A percentile compares a stretch with the other conserved stretches of the same genome.
Conservation (phyloP, 805 yeast genomes). For the Schwanniomyces pseudopolymorphus region DNA sequence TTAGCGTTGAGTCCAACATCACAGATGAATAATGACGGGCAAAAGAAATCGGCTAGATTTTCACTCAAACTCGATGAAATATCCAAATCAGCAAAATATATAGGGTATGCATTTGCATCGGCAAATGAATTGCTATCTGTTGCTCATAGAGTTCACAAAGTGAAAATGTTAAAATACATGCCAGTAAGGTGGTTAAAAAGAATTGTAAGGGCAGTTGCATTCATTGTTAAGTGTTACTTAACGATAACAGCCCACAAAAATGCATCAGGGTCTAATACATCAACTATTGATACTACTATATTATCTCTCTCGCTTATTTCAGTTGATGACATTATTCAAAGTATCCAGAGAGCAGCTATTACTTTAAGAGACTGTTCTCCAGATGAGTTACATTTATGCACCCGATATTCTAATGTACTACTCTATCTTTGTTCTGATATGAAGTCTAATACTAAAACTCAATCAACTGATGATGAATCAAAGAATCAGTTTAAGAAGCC, state of each 20-base stretch:
- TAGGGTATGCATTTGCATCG: slow-evolving; percentile 77
- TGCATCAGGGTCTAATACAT: slow-evolving; percentile 15
- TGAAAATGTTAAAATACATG: slow-evolving; percentile 67
- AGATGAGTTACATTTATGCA: slow-evolving; percentile 82
- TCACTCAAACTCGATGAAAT: slow-evolving; percentile 64
- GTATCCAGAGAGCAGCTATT: slow-evolving; percentile 70
- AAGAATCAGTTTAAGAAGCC: slow-evolving; percentile 1
- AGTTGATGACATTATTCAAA: slow-evolving; percentile 64
- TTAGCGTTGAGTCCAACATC: slow-evolving; percentile 60
- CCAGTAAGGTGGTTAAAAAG: slow-evolving; percentile 93
- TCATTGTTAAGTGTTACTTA: slow-evolving; percentile 80
- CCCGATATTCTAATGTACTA: slow-evolving; percentile 73
- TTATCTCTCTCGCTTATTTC: slow-evolving; percentile 64
- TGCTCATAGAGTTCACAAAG: slow-evolving; percentile 65
- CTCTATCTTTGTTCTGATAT: slow-evolving; percentile 76
- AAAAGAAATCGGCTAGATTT: slow-evolving; percentile 16
- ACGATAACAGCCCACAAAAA: slow-evolving; percentile 54
- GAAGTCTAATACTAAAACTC: slow-evolving; percentile 45
- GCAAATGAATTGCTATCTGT: slow-evolving; percentile 77
- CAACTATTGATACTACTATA: slow-evolving; percentile 42
- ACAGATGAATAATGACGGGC: slow-evolving; percentile 14
- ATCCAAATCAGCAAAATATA: slow-evolving; percentile 70
- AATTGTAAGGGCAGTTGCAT: slow-evolving; percentile 84
- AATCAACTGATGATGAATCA: slow-evolving; percentile 2
- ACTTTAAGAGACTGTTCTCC: slow-evolving; percentile 82